Evolutionary conservation across 2,329 filamentous ascomycete species (phyloP).

Genomic region (Fragosphaeria purpurea): DNA sequence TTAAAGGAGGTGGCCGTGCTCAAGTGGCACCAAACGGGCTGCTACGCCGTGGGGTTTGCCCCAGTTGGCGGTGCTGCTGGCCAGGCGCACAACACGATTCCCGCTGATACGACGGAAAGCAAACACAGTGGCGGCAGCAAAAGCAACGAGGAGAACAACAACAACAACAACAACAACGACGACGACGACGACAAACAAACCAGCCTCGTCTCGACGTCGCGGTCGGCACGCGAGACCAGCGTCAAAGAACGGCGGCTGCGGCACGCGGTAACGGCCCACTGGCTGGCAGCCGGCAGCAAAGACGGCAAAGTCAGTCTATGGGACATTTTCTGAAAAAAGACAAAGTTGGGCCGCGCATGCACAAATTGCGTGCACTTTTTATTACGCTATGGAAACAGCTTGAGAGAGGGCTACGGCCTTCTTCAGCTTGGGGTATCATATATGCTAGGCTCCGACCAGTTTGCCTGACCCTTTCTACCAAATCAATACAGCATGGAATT

Average conservation of each 20-base stretch:
- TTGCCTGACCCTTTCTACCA: too few relatives aligned
- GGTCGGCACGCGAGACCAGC: slow-evolving; percentile 25
- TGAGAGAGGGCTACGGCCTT: background rate
- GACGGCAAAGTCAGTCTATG: slow-evolving; percentile 93
- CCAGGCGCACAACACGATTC: too few relatives aligned
- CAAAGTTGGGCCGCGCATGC: background rate
- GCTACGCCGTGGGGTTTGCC: slow-evolving; percentile 71
- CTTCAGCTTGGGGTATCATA: too few relatives aligned
- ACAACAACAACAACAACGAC: background rate
- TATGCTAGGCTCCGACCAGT: too few relatives aligned
- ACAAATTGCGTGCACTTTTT: background rate
- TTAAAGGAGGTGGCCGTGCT: slow-evolving; percentile 83
- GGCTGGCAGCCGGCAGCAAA: slow-evolving; percentile 84
- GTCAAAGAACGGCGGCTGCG: slow-evolving; percentile 55
- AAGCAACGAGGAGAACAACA: background rate
- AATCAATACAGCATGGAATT: too few relatives aligned
- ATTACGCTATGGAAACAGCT: background rate
- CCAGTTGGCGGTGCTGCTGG: slow-evolving; percentile 18
- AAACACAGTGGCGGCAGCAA: slow-evolving; percentile 3
- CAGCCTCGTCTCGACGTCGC: too few relatives aligned
- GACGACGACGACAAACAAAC: background rate
- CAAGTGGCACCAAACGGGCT: slow-evolving; percentile 88
- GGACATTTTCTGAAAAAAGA: slow-evolving; percentile 66
- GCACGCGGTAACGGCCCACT: slow-evolving; percentile 64
- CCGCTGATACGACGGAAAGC: background rate